A percentile compares a stretch with the other conserved stretches of the same genome.
These are phyloP conservation scores for Polyrhizophydium stewartii DNA, from an alignment of 371 early-diverging fungal species.

Conservation along the genomic window DNA sequence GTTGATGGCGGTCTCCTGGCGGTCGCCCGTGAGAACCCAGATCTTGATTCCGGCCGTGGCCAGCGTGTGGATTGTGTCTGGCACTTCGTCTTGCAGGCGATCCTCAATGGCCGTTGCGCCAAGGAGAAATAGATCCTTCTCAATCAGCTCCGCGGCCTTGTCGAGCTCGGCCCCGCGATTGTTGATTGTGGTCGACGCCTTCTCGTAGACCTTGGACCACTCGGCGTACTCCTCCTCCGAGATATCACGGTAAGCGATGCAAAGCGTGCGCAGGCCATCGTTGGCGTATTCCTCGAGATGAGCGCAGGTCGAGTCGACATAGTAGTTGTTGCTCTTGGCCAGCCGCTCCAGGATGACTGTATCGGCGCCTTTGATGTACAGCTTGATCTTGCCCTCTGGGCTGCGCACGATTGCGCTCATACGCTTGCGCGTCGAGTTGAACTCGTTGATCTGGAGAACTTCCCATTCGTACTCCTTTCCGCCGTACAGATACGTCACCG, in stretches of 20 bases:
- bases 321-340: constrained; percentile 62
- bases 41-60: constrained; percentile 81
- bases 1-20: constrained; percentile 96
- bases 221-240: constrained; percentile 65
- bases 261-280: constrained; percentile 87
- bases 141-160: constrained; percentile 78
- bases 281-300: constrained; percentile 82
- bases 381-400: constrained; percentile 84
- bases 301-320: constrained; percentile 69
- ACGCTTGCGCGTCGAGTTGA: constrained; percentile 95
- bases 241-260: constrained; percentile 76
- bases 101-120: constrained; percentile 99
- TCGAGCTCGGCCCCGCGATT: constrained; percentile 80
- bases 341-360: constrained; percentile 95
- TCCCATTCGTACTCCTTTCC: constrained; percentile 63
- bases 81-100: constrained; percentile 96
- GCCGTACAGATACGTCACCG: constrained; percentile 68
- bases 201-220: constrained; percentile 72
- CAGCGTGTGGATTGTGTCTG: constrained; percentile 94
- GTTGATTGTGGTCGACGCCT: constrained; percentile 75
- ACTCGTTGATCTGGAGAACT: constrained; percentile 92
- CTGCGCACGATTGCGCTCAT: constrained; percentile 93
- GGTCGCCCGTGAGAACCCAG: constrained; percentile 97
- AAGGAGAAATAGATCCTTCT: constrained; percentile 81
- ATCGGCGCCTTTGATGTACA: constrained; percentile 98